These are phyloP conservation scores for Aspergillus egyptiacus DNA, from an alignment of 495 filamentous ascomycete species.

Conservation along the genomic window DNA sequence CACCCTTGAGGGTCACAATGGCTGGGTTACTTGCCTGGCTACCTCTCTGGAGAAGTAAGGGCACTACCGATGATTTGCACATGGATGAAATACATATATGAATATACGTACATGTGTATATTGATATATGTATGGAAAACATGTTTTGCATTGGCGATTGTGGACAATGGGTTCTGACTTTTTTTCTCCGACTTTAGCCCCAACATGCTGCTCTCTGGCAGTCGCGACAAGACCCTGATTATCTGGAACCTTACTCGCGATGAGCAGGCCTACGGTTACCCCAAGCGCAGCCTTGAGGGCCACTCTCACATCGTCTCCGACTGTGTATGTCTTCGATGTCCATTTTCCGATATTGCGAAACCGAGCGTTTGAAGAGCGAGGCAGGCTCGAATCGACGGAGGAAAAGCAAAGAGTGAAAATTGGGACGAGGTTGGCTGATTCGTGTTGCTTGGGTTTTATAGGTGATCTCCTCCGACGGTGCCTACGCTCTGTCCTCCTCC, in stretches of 20 bases:
- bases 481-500: slow-evolving; percentile 96
- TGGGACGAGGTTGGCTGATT: slow-evolving; percentile 28
- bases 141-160: slow-evolving; percentile 20
- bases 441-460: slow-evolving; percentile 38
- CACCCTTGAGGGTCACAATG: slow-evolving; percentile 92
- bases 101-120: slow-evolving; percentile 7
- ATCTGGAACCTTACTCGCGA: slow-evolving; percentile 99
- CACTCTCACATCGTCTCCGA: slow-evolving; percentile 99
- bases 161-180: slow-evolving; percentile 31
- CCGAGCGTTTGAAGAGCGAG: no score
- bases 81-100: slow-evolving; percentile 9
- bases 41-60: slow-evolving; percentile 98
- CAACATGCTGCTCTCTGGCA: slow-evolving; percentile 98
- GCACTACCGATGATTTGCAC: slow-evolving; percentile 14
- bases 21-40: slow-evolving; percentile 72
- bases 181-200: slow-evolving; percentile 57
- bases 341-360: slow-evolving; percentile 9
- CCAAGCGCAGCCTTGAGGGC: slow-evolving; percentile 95
- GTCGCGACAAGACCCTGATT: slow-evolving; percentile 97
- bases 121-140: slow-evolving; percentile 10
- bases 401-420: slow-evolving; percentile 10
- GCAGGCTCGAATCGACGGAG: no score
- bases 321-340: slow-evolving; percentile 67
- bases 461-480: slow-evolving; percentile 99
- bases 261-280: slow-evolving; percentile 94